These are phyloP conservation scores for Citrullus colocynthis DNA, from an alignment of 306 rosid genomes.

Conservation along the genomic window DNA sequence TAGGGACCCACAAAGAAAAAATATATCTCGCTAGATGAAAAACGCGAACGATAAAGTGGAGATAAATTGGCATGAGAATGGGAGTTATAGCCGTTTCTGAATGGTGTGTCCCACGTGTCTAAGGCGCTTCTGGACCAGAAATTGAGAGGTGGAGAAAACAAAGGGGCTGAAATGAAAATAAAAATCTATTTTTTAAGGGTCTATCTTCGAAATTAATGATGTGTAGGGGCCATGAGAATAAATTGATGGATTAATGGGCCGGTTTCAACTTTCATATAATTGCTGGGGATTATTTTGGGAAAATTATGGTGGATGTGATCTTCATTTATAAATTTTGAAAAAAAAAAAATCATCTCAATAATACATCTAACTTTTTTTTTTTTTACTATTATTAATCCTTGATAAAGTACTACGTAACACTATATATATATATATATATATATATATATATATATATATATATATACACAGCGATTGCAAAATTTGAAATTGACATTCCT, in stretches of 20 bases:
- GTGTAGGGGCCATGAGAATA: not conserved
- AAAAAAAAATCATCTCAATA: too few species aligned
- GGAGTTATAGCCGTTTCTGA: not conserved
- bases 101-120: slow-evolving; percentile 4
- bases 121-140: not conserved
- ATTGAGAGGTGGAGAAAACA: not conserved
- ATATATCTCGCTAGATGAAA: not conserved
- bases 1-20: not conserved
- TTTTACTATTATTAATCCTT: too few species aligned
- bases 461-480: too few species aligned
- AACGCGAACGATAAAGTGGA: not conserved
- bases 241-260: not conserved
- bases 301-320: not conserved
- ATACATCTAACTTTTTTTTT: too few species aligned
- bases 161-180: not conserved
- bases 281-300: not conserved
- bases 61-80: not conserved
- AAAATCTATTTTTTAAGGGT: not conserved
- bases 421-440: too few species aligned
- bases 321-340: too few species aligned
- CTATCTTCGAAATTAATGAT: not conserved
- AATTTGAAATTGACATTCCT: too few species aligned
- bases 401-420: too few species aligned
- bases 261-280: too few species aligned
- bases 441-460: too few species aligned